phyloP scores from a whole-genome alignment of 345 rosid genomes.

The Conringia planisiliqua region DNA sequence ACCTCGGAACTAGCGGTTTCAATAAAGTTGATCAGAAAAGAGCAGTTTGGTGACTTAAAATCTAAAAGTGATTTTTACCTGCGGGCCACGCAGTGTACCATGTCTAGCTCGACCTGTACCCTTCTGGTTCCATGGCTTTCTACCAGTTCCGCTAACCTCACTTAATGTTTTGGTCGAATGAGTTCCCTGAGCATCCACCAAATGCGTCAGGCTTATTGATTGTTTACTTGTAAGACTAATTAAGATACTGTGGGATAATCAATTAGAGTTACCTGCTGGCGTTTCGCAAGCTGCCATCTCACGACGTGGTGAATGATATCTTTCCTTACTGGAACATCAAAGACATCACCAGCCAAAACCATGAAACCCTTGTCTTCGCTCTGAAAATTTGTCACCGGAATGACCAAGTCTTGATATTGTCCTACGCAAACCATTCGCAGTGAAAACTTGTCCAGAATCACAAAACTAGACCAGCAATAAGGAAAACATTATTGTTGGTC shows the following conservation, averaged over 20 bases:
- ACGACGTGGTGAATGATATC: slow-evolving; percentile 89
- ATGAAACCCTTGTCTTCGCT: slow-evolving; percentile 74
- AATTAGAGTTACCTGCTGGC: slow-evolving; percentile 60
- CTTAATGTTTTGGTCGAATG: slow-evolving; percentile 93
- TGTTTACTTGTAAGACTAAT: not conserved
- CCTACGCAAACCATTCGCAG: slow-evolving; percentile 36
- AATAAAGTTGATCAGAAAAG: slow-evolving; percentile 1
- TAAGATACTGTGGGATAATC: not conserved
- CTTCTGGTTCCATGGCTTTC: slow-evolving; percentile 87
- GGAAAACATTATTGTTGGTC: not conserved
- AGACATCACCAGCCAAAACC: slow-evolving; percentile 91
- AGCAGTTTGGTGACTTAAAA: not conserved
- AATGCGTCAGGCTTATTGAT: slow-evolving; percentile 4
- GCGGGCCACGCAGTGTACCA: slow-evolving; percentile 82
- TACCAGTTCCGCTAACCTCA: slow-evolving; percentile 96
- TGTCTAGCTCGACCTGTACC: slow-evolving; percentile 93
- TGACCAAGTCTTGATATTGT: slow-evolving; percentile 66
- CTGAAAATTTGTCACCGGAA: slow-evolving; percentile 78
- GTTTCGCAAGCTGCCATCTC: slow-evolving; percentile 86
- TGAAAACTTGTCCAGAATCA: not conserved
- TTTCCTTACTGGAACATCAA: slow-evolving; percentile 90
- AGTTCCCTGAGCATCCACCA: slow-evolving; percentile 53
- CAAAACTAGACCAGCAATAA: not conserved
- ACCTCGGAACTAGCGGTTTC: slow-evolving; percentile 63
- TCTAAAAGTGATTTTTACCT: slow-evolving; percentile 46